Evolutionary conservation across 1,284 basidiomycete species (phyloP).

Genomic region (Boletellus sp.): DNA sequence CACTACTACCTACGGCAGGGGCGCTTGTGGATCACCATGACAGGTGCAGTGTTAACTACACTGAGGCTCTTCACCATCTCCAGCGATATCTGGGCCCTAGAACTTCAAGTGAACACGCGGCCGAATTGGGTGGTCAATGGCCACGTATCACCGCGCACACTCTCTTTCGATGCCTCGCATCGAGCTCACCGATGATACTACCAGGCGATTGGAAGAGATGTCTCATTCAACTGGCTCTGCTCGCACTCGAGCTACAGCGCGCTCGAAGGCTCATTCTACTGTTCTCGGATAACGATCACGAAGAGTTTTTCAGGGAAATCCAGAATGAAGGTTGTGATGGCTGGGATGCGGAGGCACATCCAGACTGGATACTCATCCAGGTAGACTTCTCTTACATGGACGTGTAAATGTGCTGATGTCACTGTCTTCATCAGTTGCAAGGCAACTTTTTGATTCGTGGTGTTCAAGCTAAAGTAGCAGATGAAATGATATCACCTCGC

Average conservation of each 20-base stretch:
- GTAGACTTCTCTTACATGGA: conserved; percentile 17
- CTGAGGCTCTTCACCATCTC: conserved; percentile 7
- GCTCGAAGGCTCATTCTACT: conserved; percentile 18
- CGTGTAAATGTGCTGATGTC: not conserved
- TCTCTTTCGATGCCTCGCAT: conserved; percentile 27
- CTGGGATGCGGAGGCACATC: conserved; percentile 16
- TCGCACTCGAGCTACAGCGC: conserved; percentile 33
- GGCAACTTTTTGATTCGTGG: conserved; percentile 24
- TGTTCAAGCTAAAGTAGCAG: conserved; percentile 39
- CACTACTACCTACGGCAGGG: conserved; percentile 1
- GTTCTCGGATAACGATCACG: conserved; percentile 7
- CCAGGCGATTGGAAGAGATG: conserved; percentile 26
- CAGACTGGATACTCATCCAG: conserved; percentile 48
- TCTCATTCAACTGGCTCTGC: conserved; percentile 27
- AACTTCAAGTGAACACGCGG: conserved; percentile 13
- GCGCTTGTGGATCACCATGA: conserved; percentile 9
- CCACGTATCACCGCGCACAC: conserved; percentile 26
- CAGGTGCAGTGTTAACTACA: conserved; percentile 4
- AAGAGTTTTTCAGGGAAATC: conserved; percentile 35
- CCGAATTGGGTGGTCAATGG: conserved; percentile 27
- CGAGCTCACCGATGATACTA: conserved; percentile 6
- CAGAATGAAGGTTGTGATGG: conserved; percentile 21
- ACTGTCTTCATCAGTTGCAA: conserved; percentile 34
- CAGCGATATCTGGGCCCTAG: conserved; percentile 8
- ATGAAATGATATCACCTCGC: conserved; percentile 45